Base-by-base conservation (phyloP, 2,329 filamentous ascomycete genomes). In the Alternaria angustiovoidea region DNA sequence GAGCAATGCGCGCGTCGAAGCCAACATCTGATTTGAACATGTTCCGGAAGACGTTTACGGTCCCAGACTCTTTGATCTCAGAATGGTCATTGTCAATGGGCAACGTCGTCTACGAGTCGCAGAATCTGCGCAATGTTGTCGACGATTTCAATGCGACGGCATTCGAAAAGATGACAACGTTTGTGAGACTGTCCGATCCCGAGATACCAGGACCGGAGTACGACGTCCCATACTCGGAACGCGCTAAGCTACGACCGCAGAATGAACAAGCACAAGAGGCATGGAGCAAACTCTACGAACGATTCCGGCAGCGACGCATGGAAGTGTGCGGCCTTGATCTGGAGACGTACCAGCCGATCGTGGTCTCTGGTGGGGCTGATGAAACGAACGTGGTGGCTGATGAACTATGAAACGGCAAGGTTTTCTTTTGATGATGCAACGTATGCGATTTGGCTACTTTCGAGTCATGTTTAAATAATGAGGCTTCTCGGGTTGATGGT, bases 301-400 rank as follows among this genome's bases (percentile, higher is more conserved):
- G 75, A 34, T 86, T 83, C 68, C 80, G 82, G 47, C 80, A 83
- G 64, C 78, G 77, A 65, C 76, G 84, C 55, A 83, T 83, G 79
- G 82, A 85, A 57, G 79, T 85, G 51, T 86, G 84, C 69, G 83
- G 83, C 51, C 72, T 86, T 61, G 83, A 85, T 64, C 71, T 86
- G 64, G 82, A 85, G 72, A 70, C 67, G 22, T 83, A 80, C 75
- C 53, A 61, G 63, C 67, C 74, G 7, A 57, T 67, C 49, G 57
- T 66, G 57, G 54, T 67, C 48, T 59, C 62, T 41, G 68, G 59
- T 20, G 58, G 54, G 18, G 55, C 49, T 26, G 48, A 39, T 55
- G 57, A 54, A 47, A 58, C 48, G 26, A 22, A 53, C 7, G 39
- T 7, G 51, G 51, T 54, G 28, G 51, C 26, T 12, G 54, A 48